Conservation (phyloP, 306 rosid genomes). For the Ormosia emarginata region DNA sequence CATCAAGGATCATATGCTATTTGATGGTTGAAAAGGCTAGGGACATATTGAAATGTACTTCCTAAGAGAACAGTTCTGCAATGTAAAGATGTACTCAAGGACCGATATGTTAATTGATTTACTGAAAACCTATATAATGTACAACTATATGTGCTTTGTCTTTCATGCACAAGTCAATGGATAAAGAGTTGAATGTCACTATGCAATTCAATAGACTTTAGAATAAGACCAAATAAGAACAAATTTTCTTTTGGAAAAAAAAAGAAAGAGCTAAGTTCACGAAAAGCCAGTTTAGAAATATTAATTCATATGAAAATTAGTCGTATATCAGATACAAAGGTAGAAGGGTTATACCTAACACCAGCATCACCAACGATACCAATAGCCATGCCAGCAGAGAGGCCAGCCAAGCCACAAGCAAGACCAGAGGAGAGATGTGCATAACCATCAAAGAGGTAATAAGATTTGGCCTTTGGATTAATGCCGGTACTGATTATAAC, state of each 20-base stretch:
- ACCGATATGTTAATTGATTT: not conserved
- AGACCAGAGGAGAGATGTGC: constrained; percentile 91
- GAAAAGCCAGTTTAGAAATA: not conserved
- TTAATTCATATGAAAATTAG: not conserved
- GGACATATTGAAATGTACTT: not conserved
- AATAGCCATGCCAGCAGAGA: constrained; percentile 89
- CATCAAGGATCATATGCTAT: not conserved
- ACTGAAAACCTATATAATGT: no score
- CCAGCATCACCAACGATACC: constrained; percentile 93
- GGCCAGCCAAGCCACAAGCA: constrained; percentile 84
- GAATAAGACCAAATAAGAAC: not conserved
- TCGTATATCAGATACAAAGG: not conserved
- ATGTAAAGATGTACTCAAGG: not conserved
- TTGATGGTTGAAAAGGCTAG: not conserved
- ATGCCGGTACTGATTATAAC: constrained; percentile 87
- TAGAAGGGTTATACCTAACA: constrained; percentile 54
- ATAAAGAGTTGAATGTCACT: not conserved
- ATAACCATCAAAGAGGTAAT: constrained; percentile 85
- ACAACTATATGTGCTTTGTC: no score
- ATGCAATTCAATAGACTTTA: not conserved
- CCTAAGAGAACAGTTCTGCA: not conserved
- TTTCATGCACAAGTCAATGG: no score
- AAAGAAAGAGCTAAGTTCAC: not conserved
- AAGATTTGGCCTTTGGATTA: constrained; percentile 87
- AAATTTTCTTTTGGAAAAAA: no score